These are phyloP conservation scores for Bretschneidera sinensis DNA, from an alignment of 345 rosid genomes.

Conservation along the genomic window DNA sequence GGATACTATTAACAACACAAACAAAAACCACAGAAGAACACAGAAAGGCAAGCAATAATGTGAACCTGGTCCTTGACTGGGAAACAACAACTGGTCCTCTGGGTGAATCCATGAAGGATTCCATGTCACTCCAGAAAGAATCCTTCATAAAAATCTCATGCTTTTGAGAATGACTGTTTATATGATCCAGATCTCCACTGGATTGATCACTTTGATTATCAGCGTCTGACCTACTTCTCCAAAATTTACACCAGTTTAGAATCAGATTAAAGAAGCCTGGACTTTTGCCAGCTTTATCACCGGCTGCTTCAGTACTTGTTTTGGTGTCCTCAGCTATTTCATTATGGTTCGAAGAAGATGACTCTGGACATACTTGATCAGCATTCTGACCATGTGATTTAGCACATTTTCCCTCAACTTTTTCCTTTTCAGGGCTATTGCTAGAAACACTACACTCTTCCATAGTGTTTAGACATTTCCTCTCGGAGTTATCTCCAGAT, in stretches of 20 bases:
- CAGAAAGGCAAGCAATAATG: constrained; percentile 14
- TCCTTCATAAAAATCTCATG: constrained; percentile 36
- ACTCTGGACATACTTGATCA: constrained; percentile 3
- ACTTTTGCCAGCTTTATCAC: constrained; percentile 16
- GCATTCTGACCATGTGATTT: constrained; percentile 15
- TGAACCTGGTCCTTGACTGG: constrained; percentile 65
- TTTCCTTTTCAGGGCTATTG: constrained; percentile 19
- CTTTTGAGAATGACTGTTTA: constrained; percentile 17
- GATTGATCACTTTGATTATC: constrained; percentile 25
- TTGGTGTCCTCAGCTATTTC: constrained; percentile 24
- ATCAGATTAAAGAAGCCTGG: constrained; percentile 32
- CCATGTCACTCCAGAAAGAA: constrained; percentile 55
- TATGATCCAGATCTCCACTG: constrained; percentile 18
- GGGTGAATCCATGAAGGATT: constrained; percentile 47
- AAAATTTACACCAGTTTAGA: constrained; percentile 30
- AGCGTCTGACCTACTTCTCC: constrained; percentile 25
- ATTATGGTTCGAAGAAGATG: constrained; percentile 18
- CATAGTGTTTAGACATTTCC: constrained; percentile 11
- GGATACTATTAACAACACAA: neutral
- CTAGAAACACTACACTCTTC: constrained; percentile 14
- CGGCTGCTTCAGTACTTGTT: constrained; percentile 17
- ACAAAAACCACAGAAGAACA: constrained; percentile 9
- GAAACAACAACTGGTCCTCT: constrained; percentile 45
- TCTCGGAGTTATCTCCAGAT: constrained; percentile 21
- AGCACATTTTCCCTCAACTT: constrained; percentile 20